phyloP scores from a whole-genome alignment of 169 alveolate species.

The Eimeria falciformis region DNA sequence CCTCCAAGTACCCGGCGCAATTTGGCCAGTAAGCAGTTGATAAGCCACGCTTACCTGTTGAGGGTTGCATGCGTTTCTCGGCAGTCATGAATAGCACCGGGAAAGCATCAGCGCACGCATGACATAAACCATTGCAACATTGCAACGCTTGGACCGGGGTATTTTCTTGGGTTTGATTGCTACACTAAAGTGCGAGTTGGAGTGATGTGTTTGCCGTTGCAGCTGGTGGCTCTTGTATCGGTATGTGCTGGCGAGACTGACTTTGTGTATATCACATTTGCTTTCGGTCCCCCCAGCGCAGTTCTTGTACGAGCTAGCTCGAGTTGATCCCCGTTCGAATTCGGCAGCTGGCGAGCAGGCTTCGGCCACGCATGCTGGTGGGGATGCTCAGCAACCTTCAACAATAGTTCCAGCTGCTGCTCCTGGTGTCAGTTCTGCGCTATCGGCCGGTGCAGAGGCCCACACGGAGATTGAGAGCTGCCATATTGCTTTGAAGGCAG shows the following conservation, averaged over 20 bases:
- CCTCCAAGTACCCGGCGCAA: slow-evolving; percentile 1
- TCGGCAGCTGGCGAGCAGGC: slow-evolving; percentile 44
- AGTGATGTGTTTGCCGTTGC: neutral
- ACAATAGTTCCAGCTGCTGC: neutral
- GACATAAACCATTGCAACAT: neutral
- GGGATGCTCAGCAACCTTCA: slow-evolving; percentile 20
- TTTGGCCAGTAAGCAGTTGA: slow-evolving; percentile 18
- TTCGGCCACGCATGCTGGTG: slow-evolving; percentile 3
- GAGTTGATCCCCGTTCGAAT: slow-evolving; percentile 56
- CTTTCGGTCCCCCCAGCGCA: slow-evolving; percentile 70
- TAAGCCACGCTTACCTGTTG: slow-evolving; percentile 47
- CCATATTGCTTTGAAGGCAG: slow-evolving; percentile 53
- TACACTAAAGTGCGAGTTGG: neutral
- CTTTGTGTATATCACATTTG: slow-evolving; percentile 51
- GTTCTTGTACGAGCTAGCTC: slow-evolving; percentile 60
- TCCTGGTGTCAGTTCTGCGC: neutral
- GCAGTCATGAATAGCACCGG: slow-evolving; percentile 42
- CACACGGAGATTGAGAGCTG: slow-evolving; percentile 41
- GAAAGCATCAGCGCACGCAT: neutral
- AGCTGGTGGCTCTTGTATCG: slow-evolving; percentile 77
- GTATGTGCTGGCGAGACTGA: slow-evolving; percentile 76
- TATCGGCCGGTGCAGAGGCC: slow-evolving; percentile 37
- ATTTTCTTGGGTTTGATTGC: no score
- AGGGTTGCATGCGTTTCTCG: slow-evolving; percentile 47
- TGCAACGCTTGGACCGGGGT: no score